A percentile compares a stretch with the other conserved stretches of the same genome.
phyloP scores from a whole-genome alignment of 805 yeast genomes.

The Suhomyces sp. region DNA sequence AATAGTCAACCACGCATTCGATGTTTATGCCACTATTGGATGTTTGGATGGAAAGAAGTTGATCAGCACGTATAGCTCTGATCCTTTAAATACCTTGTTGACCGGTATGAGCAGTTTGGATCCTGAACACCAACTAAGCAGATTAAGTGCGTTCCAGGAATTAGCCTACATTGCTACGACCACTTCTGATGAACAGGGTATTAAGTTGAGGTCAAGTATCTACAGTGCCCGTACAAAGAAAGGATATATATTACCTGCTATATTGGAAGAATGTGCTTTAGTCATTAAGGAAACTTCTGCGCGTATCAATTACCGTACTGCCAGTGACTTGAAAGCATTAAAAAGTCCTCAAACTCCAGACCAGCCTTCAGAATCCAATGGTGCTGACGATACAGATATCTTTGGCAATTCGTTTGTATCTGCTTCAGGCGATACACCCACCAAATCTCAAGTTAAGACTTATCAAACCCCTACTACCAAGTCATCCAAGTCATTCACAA shows the following conservation, averaged over 20 bases:
- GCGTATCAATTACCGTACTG: constrained; percentile 34
- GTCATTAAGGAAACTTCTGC: constrained; percentile 50
- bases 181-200: constrained; percentile 32
- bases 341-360: constrained; percentile 6
- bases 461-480: background rate
- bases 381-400: constrained; percentile 18
- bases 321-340: constrained; percentile 29
- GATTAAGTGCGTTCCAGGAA: constrained; percentile 73
- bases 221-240: constrained; percentile 48
- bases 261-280: constrained; percentile 57
- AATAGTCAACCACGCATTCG: constrained; percentile 51
- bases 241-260: constrained; percentile 53
- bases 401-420: constrained; percentile 35
- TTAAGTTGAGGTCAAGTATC: constrained; percentile 49
- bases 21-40: constrained; percentile 68
- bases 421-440: constrained; percentile 1
- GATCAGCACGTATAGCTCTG: constrained; percentile 54
- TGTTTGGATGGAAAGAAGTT: constrained; percentile 67
- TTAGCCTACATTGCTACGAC: constrained; percentile 58
- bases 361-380: background rate
- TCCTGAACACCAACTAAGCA: constrained; percentile 28
- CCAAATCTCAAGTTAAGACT: background rate
- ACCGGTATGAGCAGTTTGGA: constrained; percentile 59
- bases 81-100: constrained; percentile 61
- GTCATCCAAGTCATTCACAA: background rate